These are phyloP conservation scores for Arachnopeziza araneosa DNA, from an alignment of 2,329 filamentous ascomycete species.

Conservation along the genomic window DNA sequence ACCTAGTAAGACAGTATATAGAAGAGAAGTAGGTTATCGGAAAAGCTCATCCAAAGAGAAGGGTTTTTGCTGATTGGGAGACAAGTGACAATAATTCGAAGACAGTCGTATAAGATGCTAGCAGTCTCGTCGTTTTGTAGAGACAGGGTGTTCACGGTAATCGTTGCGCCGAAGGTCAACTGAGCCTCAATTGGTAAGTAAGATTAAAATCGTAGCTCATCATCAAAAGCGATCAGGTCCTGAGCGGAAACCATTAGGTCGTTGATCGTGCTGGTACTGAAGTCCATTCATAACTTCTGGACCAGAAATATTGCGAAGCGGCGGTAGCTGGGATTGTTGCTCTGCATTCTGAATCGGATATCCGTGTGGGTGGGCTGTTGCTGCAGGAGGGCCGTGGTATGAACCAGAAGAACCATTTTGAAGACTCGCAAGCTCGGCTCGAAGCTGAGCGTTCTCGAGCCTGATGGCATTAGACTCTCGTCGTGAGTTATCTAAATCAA, in stretches of 20 bases:
- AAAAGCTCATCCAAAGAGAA: background rate
- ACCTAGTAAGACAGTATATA: background rate
- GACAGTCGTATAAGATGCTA: background rate
- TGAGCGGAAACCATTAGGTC: conserved; percentile 18
- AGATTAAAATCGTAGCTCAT: background rate
- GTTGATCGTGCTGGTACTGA: conserved; percentile 42
- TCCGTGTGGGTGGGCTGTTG: conserved; percentile 6
- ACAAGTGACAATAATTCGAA: background rate
- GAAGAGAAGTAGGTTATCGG: background rate
- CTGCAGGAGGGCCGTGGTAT: conserved; percentile 9
- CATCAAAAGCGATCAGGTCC: conserved; percentile 9
- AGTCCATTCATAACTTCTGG: conserved; percentile 63
- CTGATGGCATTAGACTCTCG: conserved; percentile 41
- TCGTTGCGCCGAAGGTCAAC: background rate
- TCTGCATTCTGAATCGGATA: conserved; percentile 17
- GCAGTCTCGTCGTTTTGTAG: background rate
- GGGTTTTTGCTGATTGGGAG: background rate
- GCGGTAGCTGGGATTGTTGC: conserved; percentile 44
- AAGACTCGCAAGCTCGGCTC: conserved; percentile 21
- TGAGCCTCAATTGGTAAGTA: background rate
- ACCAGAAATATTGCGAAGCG: conserved; percentile 40
- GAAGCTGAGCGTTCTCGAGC: conserved; percentile 27
- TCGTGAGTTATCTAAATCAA: conserved; percentile 25
- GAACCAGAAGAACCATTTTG: conserved; percentile 10
- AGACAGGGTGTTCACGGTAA: background rate